phyloP scores from a whole-genome alignment of 345 rosid species.

The Theobroma cacao region DNA sequence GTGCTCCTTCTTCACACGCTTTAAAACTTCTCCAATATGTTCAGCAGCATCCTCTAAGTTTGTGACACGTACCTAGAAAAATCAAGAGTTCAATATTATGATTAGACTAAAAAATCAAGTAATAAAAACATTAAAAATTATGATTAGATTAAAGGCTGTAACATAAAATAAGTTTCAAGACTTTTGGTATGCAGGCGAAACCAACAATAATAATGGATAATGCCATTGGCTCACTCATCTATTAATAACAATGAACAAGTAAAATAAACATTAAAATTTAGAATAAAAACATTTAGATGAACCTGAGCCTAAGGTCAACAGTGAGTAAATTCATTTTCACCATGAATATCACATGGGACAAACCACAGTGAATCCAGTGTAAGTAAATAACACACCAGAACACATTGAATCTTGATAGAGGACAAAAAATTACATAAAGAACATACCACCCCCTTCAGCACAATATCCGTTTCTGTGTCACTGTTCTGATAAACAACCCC shows the following conservation, averaged over 20 bases:
- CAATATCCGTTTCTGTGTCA: slow-evolving; percentile 89
- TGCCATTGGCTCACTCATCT: neutral
- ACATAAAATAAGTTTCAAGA: neutral
- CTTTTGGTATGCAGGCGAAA: neutral
- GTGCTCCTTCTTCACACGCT: slow-evolving; percentile 86
- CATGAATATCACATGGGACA: neutral
- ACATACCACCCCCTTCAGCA: slow-evolving; percentile 94
- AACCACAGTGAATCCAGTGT: neutral
- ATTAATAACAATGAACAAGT: neutral
- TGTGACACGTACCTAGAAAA: slow-evolving; percentile 71
- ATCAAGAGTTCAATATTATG: neutral
- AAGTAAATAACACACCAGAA: neutral
- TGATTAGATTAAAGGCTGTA: neutral
- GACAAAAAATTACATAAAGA: slow-evolving; percentile 2
- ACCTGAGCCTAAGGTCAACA: neutral
- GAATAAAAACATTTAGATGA: neutral
- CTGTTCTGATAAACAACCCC: slow-evolving; percentile 93
- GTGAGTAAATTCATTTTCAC: neutral
- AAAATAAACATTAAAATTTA: neutral
- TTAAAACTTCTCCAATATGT: slow-evolving; percentile 86
- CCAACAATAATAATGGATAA: neutral
- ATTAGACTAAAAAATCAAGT: neutral
- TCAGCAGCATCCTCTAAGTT: slow-evolving; percentile 87
- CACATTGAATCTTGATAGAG: neutral
- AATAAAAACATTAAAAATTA: neutral